These are phyloP conservation scores for Rutstroemia sp. DNA, from an alignment of 2,329 filamentous ascomycete species.

Conservation along the genomic window DNA sequence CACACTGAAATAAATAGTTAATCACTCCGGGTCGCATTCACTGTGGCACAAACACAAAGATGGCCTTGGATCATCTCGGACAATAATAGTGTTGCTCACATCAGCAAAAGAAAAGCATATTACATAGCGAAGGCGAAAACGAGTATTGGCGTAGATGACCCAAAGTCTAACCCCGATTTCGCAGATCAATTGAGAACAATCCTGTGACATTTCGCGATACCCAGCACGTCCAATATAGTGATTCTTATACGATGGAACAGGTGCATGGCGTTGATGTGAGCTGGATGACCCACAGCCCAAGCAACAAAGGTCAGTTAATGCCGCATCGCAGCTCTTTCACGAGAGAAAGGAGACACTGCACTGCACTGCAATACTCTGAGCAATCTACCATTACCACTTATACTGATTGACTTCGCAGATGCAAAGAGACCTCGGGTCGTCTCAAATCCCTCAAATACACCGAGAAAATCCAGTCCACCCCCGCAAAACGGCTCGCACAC, in stretches of 20 bases:
- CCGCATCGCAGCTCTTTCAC: conserved; percentile 2
- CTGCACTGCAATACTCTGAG: conserved; percentile 11
- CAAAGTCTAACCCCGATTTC: neutral
- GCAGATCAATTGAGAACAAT: neutral
- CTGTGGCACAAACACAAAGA: conserved; percentile 6
- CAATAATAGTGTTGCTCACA: conserved; percentile 9
- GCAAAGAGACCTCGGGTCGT: conserved; percentile 3
- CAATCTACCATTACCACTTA: neutral
- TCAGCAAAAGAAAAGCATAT: conserved; percentile 5
- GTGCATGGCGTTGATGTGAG: conserved; percentile 29
- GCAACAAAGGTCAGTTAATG: conserved; percentile 24
- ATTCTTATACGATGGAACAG: conserved; percentile 24
- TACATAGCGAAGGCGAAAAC: neutral
- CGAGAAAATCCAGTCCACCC: neutral
- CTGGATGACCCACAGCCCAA: conserved; percentile 28
- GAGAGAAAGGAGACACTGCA: too few species aligned
- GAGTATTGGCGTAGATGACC: conserved; percentile 1
- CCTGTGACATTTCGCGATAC: neutral
- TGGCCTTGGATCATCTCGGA: conserved; percentile 1
- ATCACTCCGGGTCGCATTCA: conserved; percentile 1
- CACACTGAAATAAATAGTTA: neutral
- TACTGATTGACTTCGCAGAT: neutral
- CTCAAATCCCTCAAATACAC: neutral
- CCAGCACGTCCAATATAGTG: neutral
- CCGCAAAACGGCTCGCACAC: conserved; percentile 1